phyloP scores from a whole-genome alignment of 2,329 filamentous ascomycete genomes.

The Monosporascus sp. region DNA sequence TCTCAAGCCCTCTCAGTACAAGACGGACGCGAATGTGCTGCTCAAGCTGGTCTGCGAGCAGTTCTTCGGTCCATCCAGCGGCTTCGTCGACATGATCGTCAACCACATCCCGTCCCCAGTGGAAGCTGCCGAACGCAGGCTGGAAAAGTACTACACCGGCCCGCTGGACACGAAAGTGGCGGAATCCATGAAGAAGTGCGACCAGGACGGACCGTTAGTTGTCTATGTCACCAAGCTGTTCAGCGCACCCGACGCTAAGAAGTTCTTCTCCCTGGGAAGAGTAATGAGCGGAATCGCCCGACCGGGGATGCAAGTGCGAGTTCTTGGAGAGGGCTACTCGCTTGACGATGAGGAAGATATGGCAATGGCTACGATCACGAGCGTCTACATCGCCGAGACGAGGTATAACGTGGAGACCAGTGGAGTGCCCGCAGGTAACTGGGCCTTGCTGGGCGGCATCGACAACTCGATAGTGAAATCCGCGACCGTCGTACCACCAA shows the following conservation, averaged over 20 bases:
- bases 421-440: constrained; percentile 89
- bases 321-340: constrained; percentile 92
- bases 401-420: constrained; percentile 89
- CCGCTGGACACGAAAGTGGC: constrained; percentile 78
- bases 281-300: constrained; percentile 88
- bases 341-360: constrained; percentile 98
- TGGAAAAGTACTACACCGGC: constrained; percentile 89
- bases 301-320: constrained; percentile 76
- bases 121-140: constrained; percentile 67
- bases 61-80: constrained; percentile 85
- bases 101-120: constrained; percentile 83
- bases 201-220: constrained; percentile 87
- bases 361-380: constrained; percentile 75
- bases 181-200: constrained; percentile 71
- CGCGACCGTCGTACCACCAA: constrained; percentile 78
- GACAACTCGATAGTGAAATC: constrained; percentile 99
- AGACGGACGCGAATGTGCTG: constrained; percentile 80
- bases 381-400: constrained; percentile 87
- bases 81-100: constrained; percentile 94
- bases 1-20: constrained; percentile 89
- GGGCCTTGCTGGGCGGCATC: constrained; percentile 84
- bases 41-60: constrained; percentile 87
- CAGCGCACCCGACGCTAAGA: constrained; percentile 82
- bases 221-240: constrained; percentile 91
- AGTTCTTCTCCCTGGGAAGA: constrained; percentile 83